Conservation (phyloP, 305 asterid species). For the Fraxinus paxiana region DNA sequence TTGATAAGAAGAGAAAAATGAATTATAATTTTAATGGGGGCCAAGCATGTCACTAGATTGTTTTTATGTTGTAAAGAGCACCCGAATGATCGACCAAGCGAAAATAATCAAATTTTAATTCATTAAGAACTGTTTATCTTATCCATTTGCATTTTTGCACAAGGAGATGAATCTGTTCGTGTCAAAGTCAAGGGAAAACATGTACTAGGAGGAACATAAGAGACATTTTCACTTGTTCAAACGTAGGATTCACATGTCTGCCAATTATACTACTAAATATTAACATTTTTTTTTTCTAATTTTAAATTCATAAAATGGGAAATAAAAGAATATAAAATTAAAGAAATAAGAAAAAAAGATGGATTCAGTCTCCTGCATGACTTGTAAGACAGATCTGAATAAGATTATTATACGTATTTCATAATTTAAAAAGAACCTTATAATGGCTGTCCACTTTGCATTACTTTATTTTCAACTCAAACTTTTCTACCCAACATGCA, state of each 20-base stretch:
- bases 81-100: not conserved
- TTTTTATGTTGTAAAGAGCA: not conserved
- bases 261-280: constrained; percentile 8
- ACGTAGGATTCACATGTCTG: constrained; percentile 32
- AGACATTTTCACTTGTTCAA: constrained; percentile 23
- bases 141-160: not conserved
- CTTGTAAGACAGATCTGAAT: constrained; percentile 38
- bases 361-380: constrained; percentile 21
- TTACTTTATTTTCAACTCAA: not conserved
- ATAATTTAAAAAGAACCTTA: not conserved
- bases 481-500: not conserved
- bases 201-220: constrained; percentile 16
- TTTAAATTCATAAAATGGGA: not conserved
- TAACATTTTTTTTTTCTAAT: constrained; percentile 8
- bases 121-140: not conserved
- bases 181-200: constrained; percentile 14
- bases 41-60: not conserved
- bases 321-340: not conserved
- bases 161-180: not conserved
- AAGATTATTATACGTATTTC: constrained; percentile 22
- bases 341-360: not conserved
- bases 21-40: no score
- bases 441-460: not conserved
- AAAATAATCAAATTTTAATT: not conserved
- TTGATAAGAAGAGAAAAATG: no score